These are phyloP conservation scores for Bassia scoparia DNA, from an alignment of 148 eudicot species.

Conservation along the genomic window DNA sequence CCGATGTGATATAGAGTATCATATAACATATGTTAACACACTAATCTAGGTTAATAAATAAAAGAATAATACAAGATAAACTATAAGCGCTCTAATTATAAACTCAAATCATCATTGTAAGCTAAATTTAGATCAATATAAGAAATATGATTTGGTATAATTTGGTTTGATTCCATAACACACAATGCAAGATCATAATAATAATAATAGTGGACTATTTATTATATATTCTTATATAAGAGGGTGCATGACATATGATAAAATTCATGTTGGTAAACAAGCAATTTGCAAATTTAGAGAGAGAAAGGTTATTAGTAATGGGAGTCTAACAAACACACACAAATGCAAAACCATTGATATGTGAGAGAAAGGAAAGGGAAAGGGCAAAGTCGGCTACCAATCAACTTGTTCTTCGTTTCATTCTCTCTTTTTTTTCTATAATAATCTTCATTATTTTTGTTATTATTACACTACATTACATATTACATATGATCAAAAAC, in stretches of 20 bases:
- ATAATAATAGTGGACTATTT: too few species aligned
- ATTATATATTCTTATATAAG: background rate
- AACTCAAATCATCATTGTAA: background rate
- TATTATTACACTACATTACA: too few species aligned
- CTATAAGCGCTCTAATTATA: too few species aligned
- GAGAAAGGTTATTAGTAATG: background rate
- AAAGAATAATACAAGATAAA: background rate
- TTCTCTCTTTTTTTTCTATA: too few species aligned
- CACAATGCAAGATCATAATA: background rate
- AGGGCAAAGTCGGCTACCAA: constrained; percentile 22
- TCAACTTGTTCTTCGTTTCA: constrained; percentile 31
- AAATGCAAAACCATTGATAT: too few species aligned
- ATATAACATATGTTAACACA: background rate
- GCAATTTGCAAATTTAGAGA: constrained; percentile 13
- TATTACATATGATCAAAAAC: too few species aligned
- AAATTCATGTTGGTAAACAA: constrained; percentile 26
- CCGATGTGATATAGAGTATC: background rate
- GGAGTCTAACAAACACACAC: constrained; percentile 25
- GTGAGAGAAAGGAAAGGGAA: constrained; percentile 1
- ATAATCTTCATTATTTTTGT: too few species aligned
- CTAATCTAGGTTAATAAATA: background rate
- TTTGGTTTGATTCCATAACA: constrained; percentile 1
- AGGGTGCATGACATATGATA: constrained; percentile 7
- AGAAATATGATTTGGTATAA: background rate
- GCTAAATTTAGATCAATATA: too few species aligned